These are phyloP conservation scores for Cordyceps pruinosa DNA, from an alignment of 2,329 filamentous ascomycete species.

Conservation along the genomic window DNA sequence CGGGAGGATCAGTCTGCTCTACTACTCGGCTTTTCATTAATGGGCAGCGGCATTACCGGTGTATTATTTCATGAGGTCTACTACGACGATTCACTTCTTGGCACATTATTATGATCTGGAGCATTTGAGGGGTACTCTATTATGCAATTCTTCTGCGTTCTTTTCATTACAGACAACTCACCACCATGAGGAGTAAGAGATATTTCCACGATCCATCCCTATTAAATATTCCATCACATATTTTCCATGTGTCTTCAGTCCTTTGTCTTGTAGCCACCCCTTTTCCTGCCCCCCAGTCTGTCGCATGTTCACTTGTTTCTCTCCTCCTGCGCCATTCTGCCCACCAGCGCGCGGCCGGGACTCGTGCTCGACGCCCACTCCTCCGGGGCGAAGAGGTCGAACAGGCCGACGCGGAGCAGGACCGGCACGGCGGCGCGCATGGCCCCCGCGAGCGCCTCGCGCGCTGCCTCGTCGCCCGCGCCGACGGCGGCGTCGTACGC, in stretches of 20 bases:
- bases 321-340: constrained; percentile 5
- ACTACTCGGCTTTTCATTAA: background rate
- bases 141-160: background rate
- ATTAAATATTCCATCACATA: no score
- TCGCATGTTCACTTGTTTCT: background rate
- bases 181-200: background rate
- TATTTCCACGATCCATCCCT: background rate
- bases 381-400: constrained; percentile 13
- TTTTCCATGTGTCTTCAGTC: background rate
- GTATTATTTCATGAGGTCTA: background rate
- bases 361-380: constrained; percentile 13
- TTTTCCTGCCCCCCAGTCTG: background rate
- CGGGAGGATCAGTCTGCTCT: background rate
- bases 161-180: background rate
- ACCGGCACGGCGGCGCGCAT: constrained; percentile 13
- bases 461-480: background rate
- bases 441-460: constrained; percentile 5
- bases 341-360: constrained; percentile 13
- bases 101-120: background rate
- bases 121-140: background rate
- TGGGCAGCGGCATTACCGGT: background rate
- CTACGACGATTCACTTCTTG: background rate
- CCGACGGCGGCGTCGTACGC: constrained; percentile 9
- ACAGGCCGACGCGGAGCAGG: constrained; percentile 14
- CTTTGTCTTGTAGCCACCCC: background rate